These are phyloP conservation scores for Luffa acutangula DNA, from an alignment of 306 rosid genomes.

Conservation along the genomic window DNA sequence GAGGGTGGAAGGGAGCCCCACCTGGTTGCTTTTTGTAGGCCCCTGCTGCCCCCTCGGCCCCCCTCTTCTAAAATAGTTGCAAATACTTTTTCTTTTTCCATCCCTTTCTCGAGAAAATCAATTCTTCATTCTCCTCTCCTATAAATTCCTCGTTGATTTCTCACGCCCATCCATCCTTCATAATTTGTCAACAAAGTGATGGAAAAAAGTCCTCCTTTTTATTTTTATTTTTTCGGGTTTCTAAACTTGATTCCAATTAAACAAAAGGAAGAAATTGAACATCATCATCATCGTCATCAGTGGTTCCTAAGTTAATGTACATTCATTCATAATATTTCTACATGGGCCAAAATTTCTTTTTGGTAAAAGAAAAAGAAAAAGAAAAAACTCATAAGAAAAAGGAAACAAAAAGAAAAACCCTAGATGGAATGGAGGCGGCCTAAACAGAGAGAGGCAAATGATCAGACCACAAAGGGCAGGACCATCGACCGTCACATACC, in stretches of 20 bases:
- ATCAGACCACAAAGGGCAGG: too few species aligned
- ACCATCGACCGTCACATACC: too few species aligned
- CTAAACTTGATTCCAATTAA: not conserved
- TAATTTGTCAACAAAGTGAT: slow-evolving; percentile 1
- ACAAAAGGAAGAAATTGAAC: not conserved
- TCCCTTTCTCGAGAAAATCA: not conserved
- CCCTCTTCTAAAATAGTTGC: not conserved
- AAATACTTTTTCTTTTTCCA: not conserved
- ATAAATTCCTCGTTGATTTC: not conserved
- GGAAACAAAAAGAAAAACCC: too few species aligned
- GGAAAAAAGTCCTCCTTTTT: not conserved
- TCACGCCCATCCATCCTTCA: not conserved
- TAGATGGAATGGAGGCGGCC: too few species aligned
- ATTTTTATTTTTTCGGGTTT: not conserved
- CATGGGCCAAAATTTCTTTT: too few species aligned
- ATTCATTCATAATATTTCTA: too few species aligned
- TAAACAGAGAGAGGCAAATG: too few species aligned
- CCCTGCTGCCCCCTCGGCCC: slow-evolving; percentile 38
- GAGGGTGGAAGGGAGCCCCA: too few species aligned
- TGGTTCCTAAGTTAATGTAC: slow-evolving; percentile 18
- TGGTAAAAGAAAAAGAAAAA: too few species aligned
- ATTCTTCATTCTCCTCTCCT: not conserved
- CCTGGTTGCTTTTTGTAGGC: too few species aligned
- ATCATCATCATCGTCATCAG: not conserved
- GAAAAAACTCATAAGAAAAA: too few species aligned